These are phyloP conservation scores for Aspergillus carbonarius DNA, from an alignment of 2,329 filamentous ascomycete species.

Conservation along the genomic window DNA sequence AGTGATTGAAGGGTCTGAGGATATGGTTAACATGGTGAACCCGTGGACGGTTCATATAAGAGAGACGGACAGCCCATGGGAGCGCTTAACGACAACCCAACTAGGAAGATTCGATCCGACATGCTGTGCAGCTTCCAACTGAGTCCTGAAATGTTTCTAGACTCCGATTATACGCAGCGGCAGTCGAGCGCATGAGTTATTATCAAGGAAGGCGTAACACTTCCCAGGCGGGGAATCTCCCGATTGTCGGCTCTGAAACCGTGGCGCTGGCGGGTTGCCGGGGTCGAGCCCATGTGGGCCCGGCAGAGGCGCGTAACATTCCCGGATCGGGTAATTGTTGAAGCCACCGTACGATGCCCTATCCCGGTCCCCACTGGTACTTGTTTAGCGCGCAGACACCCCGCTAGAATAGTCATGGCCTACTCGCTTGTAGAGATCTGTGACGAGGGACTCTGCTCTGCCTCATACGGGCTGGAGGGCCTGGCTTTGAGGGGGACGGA, in stretches of 20 bases:
- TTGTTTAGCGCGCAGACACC: not conserved
- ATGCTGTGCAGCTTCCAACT: not conserved
- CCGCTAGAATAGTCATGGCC: too few relatives aligned
- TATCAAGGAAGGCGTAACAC: not conserved
- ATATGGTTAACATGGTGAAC: not conserved
- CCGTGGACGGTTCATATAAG: not conserved
- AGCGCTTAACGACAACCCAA: constrained; percentile 21
- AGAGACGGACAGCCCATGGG: not conserved
- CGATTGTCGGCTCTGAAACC: not conserved
- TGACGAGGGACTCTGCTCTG: too few relatives aligned
- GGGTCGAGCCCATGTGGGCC: constrained; percentile 4
- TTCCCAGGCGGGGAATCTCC: not conserved
- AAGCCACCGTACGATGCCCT: constrained; percentile 2
- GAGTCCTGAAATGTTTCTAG: not conserved
- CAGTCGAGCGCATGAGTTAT: not conserved
- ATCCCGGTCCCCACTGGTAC: not conserved
- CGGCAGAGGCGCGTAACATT: constrained; percentile 4
- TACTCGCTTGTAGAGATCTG: not conserved
- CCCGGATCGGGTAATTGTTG: constrained; percentile 5
- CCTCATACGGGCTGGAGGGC: not conserved
- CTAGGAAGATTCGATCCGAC: constrained; percentile 7
- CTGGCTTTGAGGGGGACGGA: not conserved
- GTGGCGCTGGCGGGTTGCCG: not conserved
- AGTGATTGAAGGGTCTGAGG: not conserved
- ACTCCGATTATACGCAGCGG: not conserved